Conservation (phyloP, 2,329 filamentous ascomycete species). For the Fusarium bactridioides region DNA sequence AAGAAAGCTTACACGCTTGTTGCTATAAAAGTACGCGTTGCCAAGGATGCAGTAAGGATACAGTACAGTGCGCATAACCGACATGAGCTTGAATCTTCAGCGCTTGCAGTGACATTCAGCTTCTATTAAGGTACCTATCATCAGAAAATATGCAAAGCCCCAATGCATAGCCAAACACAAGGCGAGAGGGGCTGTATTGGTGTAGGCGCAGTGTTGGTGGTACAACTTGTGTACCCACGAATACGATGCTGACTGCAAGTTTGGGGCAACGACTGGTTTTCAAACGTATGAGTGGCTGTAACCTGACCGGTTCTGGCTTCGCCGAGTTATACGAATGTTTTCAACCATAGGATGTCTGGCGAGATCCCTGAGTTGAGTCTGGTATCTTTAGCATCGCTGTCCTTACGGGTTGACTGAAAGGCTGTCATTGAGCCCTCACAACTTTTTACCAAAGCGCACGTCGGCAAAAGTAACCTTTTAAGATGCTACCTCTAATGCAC, state of each 20-base stretch:
- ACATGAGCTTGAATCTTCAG: neutral
- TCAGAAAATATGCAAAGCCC: conserved; percentile 10
- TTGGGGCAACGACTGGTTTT: conserved; percentile 6
- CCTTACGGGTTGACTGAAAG: neutral
- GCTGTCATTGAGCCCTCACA: neutral
- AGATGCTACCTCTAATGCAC: neutral
- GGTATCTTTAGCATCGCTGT: neutral
- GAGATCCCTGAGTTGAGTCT: neutral
- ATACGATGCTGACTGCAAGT: conserved; percentile 36
- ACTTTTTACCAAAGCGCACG: neutral
- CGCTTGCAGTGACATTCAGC: neutral
- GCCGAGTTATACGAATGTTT: neutral
- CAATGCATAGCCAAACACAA: conserved; percentile 11
- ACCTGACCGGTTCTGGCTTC: conserved; percentile 11
- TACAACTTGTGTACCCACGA: conserved; percentile 22
- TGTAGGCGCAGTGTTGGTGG: conserved; percentile 23
- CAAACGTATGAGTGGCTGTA: conserved; percentile 12
- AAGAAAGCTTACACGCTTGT: neutral
- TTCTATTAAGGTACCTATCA: neutral
- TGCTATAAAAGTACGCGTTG: conserved; percentile 12
- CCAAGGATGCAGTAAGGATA: conserved; percentile 14
- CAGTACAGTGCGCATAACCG: conserved; percentile 17
- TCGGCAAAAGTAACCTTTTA: neutral
- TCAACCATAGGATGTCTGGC: neutral
- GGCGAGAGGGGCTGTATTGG: conserved; percentile 3